phyloP scores from a whole-genome alignment of 2,329 filamentous ascomycete genomes.

The Apiospora marii region DNA sequence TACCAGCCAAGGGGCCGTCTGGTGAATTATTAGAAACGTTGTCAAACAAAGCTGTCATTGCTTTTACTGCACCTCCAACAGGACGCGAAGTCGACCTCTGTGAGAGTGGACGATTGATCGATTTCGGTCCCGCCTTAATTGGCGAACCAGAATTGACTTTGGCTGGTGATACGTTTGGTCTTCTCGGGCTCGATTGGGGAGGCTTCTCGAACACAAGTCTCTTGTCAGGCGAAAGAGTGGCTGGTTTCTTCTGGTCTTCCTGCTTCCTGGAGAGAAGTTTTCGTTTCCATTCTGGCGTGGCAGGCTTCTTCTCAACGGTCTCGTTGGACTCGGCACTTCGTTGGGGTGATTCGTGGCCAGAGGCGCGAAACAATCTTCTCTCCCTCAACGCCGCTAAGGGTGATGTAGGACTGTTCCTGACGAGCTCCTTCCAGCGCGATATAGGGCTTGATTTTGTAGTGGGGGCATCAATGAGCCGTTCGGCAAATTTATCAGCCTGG shows the following conservation, averaged over 20 bases:
- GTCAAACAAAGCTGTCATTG: slow-evolving; percentile 62
- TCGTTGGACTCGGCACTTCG: slow-evolving; percentile 30
- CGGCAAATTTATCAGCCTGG: neutral
- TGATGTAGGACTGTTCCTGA: slow-evolving; percentile 37
- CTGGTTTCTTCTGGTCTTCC: slow-evolving; percentile 29
- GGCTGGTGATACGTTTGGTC: slow-evolving; percentile 17
- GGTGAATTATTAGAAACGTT: slow-evolving; percentile 40
- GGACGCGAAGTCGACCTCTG: slow-evolving; percentile 38
- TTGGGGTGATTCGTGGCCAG: slow-evolving; percentile 26
- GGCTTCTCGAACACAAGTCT: slow-evolving; percentile 30
- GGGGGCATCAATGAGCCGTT: neutral
- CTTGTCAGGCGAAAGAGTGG: slow-evolving; percentile 29
- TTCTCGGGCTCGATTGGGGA: slow-evolving; percentile 22
- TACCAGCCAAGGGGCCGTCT: slow-evolving; percentile 30
- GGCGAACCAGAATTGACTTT: slow-evolving; percentile 27
- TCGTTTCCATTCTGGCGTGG: slow-evolving; percentile 34
- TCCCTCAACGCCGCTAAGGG: slow-evolving; percentile 35
- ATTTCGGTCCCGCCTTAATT: slow-evolving; percentile 23
- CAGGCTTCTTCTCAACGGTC: slow-evolving; percentile 22
- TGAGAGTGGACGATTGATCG: slow-evolving; percentile 25
- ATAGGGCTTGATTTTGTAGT: slow-evolving; percentile 23
- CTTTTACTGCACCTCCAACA: slow-evolving; percentile 49
- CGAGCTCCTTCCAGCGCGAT: slow-evolving; percentile 36
- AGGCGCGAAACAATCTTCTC: slow-evolving; percentile 35
- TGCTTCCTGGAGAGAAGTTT: slow-evolving; percentile 28